Base-by-base conservation (phyloP, 2,329 filamentous ascomycete species). In the Elsinoe fawcettii region DNA sequence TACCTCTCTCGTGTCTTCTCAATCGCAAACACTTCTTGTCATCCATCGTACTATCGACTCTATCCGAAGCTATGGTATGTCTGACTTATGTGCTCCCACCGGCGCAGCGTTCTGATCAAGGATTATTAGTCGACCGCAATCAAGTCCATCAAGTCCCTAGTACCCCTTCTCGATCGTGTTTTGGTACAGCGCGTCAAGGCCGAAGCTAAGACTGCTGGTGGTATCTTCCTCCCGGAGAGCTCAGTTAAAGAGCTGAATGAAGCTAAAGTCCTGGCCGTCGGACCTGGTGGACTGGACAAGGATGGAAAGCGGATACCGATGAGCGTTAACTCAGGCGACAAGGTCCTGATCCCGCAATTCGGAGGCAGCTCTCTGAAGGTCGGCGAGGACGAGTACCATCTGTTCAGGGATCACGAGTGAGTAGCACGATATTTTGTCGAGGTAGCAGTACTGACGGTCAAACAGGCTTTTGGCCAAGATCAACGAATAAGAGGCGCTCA, bases 241-340 rank as follows among this genome's bases (percentile, higher is more conserved):
- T 88, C 87, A 69, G 90, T 97, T 71, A 96, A 99, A 83, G 93
- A 99, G 76, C 83, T 97, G 72, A 97, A 96, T 77, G 92, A 97
- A 81, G 93, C 89, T 68, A 91, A 90, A 77, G 93, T 99, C 57
- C 80, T 99, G 60, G 93, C 93, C 62, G 92, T 99, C 62, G 93
- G 93, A 56, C 93, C 93, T 58, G 93, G 93, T 62, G 85, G 80
- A 12, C 69, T 95, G 60, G 89, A 95, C 79, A 90, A 86, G 77
- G 86, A 95, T 60, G 93, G 93, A 66, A 88, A 93, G 81, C 83
- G 90, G 66, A 77, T 96, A 67, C 80, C 86, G 61, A 90, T 92
- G 80, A 86, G 89, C 67, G 93, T 97, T 59, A 64, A 79, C 65
- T 77, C 85, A 51, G 93, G 93, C 65, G 93, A 99, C 78, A 88